Conservation (phyloP, 176 grass and related monocot genomes). For the Calamus simplicifolius region DNA sequence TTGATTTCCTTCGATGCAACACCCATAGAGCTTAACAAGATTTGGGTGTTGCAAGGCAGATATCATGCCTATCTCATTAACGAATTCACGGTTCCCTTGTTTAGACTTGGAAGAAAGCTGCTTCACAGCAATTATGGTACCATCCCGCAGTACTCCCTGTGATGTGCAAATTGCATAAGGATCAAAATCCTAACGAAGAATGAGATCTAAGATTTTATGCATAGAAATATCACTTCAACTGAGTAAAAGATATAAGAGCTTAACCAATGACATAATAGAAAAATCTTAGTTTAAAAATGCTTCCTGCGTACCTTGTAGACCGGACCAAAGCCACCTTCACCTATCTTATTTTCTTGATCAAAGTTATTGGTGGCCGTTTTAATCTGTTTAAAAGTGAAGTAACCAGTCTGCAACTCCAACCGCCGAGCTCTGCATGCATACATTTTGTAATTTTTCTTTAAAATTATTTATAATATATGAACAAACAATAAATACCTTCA, state of each 20-base stretch:
- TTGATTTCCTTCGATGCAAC: conserved; percentile 2
- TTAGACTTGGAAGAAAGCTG: conserved; percentile 15
- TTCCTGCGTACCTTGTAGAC: not conserved
- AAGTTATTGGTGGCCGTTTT: conserved; percentile 7
- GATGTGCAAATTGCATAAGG: not conserved
- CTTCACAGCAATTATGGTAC: conserved; percentile 15
- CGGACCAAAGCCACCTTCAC: conserved; percentile 11
- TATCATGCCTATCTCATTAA: not conserved
- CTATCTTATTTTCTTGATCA: conserved; percentile 11
- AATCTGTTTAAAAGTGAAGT: conserved; percentile 6
- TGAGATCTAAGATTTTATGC: no score
- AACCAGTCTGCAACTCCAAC: not conserved
- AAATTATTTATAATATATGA: no score
- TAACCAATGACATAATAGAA: no score
- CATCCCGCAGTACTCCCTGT: conserved; percentile 11
- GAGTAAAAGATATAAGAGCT: not conserved
- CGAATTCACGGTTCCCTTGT: not conserved
- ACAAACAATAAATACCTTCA: no score
- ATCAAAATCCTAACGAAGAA: no score
- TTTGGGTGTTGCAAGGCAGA: conserved; percentile 11
- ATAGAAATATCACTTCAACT: not conserved
- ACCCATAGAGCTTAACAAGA: conserved; percentile 6
- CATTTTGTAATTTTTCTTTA: no score
- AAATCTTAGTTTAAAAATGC: not conserved
- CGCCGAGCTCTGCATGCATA: not conserved